Evolutionary conservation across 345 rosid genomes (phyloP).

Genomic region (Eucalyptus pauciflora): DNA sequence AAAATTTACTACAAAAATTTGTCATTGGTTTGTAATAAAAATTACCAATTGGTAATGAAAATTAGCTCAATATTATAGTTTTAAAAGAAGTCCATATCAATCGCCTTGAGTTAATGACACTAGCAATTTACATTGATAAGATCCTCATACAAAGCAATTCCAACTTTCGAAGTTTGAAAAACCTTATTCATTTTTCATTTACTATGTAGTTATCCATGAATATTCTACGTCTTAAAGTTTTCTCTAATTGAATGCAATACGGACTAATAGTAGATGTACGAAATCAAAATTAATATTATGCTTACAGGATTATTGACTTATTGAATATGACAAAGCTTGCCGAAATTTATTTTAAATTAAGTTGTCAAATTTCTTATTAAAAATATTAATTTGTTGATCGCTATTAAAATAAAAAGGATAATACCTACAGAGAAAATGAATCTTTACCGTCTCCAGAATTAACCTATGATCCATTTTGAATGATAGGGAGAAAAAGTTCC

Average conservation of each 20-base stretch:
- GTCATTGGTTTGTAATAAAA: not conserved
- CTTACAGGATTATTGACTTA: not conserved
- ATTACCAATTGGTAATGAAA: not conserved
- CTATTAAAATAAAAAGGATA: too few relatives aligned
- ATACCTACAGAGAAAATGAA: not conserved
- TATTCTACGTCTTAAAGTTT: not conserved
- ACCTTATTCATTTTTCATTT: not conserved
- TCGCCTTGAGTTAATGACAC: not conserved
- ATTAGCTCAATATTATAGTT: not conserved
- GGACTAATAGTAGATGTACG: not conserved
- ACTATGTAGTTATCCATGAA: not conserved
- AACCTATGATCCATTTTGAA: not conserved
- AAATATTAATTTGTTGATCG: not conserved
- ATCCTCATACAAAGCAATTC: not conserved
- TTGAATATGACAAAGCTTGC: not conserved
- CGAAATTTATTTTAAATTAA: not conserved
- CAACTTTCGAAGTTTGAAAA: not conserved
- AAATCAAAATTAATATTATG: not conserved
- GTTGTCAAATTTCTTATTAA: not conserved
- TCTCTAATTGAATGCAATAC: not conserved
- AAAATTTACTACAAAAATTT: not conserved
- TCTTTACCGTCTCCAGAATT: accelerated
- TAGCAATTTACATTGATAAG: not conserved
- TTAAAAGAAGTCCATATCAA: not conserved
- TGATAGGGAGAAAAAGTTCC: not conserved